phyloP scores from a whole-genome alignment of 2,329 filamentous ascomycete genomes.

The Cladosporium sp. region DNA sequence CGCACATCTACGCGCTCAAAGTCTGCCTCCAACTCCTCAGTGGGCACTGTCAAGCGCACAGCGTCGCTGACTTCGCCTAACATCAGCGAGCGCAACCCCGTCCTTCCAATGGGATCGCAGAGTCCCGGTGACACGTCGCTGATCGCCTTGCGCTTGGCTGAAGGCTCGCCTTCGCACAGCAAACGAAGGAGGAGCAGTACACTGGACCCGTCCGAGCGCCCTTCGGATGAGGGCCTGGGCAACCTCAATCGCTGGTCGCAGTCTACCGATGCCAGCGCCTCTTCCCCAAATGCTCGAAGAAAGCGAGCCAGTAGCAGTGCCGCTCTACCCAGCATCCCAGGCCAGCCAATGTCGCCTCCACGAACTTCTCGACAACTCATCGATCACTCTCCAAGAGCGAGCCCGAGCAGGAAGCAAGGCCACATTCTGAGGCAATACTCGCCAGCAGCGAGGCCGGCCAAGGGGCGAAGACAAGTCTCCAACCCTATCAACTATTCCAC shows the following conservation, averaged over 20 bases:
- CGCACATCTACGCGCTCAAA: constrained; percentile 36
- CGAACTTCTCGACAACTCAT: constrained; percentile 26
- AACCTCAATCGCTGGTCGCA: constrained; percentile 57
- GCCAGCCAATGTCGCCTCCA: constrained; percentile 31
- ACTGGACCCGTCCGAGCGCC: constrained; percentile 33
- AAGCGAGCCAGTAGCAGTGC: constrained; percentile 35
- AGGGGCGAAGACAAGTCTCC: constrained; percentile 11
- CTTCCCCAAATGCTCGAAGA: constrained; percentile 34
- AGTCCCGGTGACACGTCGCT: constrained; percentile 22
- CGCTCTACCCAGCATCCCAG: constrained; percentile 29
- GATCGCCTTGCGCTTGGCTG: constrained; percentile 21
- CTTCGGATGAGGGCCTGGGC: constrained; percentile 40
- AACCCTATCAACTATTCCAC: constrained; percentile 5
- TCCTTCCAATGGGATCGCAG: constrained; percentile 19
- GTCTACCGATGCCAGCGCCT: constrained; percentile 48
- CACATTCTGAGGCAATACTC: constrained; percentile 2
- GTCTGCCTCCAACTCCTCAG: constrained; percentile 41
- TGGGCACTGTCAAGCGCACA: constrained; percentile 38
- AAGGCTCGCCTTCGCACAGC: constrained; percentile 18
- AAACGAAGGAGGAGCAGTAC: constrained; percentile 39
- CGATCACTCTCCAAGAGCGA: constrained; percentile 35
- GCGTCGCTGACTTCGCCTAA: constrained; percentile 31
- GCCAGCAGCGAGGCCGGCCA: constrained; percentile 2
- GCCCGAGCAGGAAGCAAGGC: constrained; percentile 29
- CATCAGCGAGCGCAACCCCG: constrained; percentile 26